Evolutionary conservation across 176 grass and related monocot genomes (phyloP), one percentile per base, ranked within the genome.

Genomic region (Luzula sylvatica): DNA sequence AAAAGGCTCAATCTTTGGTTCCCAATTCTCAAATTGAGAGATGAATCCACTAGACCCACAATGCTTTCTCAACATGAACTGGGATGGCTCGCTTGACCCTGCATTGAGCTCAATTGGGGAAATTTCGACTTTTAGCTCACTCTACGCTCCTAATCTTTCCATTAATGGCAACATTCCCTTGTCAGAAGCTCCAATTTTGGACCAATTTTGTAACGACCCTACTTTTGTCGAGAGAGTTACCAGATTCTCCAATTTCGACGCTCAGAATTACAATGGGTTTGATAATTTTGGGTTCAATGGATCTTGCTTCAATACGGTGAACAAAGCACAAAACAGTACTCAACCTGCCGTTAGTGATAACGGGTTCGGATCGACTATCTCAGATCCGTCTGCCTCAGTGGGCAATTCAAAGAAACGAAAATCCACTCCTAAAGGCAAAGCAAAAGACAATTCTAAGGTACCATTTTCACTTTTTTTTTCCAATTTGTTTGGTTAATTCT

Each of bases 381-480:
- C 78, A 3, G 78, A 90, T 69, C 70, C 89, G 2, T 56, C 75
- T 9, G 71, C 75, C 0, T 61, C 68, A 4, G 67, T 61, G 52
- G 82, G 65, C 66, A 89, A 78, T 80, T 75, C 64, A 45, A 89
- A 74, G 78, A 98, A 98, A 74, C 45, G 85, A 60, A 98, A 98
- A 75, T 65, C 71, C 4, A 40, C 81, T 12, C 32, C 51, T 25
- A 90, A 83, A 55, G 75, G 78, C 72, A 86, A 89, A 46, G 74
- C 39, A 78, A 96, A 76, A 71, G 81, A 81, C 46, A 42, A 74
- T 38, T 59, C 78, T 44, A 55, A 78, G 42, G 62, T 67, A 47
- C 50, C 58, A 29, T 61, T 75, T 53, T 25, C 22, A 32, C 70
- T 77, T 55, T 75, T 82, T 52, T 61, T 29, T 42, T 26, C 57